Conservation (phyloP, 352 stramenopile species). For the Phytophthora hibernalis region DNA sequence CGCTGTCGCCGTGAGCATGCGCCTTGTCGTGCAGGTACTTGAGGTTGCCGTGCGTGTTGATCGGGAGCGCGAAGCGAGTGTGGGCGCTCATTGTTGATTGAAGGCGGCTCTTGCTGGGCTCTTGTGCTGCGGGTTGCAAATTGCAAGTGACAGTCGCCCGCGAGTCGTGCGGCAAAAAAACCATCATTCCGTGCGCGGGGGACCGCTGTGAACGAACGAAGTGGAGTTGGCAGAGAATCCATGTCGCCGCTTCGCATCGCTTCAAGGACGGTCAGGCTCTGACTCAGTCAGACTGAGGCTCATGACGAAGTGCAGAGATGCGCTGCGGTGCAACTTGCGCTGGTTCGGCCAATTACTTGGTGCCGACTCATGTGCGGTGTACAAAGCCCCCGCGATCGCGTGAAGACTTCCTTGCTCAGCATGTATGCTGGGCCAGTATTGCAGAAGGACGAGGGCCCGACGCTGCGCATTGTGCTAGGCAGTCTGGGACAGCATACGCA, state of each 20-base stretch:
- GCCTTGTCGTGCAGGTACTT: conserved; percentile 26
- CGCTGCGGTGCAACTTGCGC: neutral
- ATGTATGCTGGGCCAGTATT: too few species aligned
- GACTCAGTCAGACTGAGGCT: neutral
- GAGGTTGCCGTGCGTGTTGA: conserved; percentile 35
- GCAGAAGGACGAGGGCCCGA: neutral
- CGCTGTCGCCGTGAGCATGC: conserved; percentile 3
- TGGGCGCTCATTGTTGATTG: conserved; percentile 28
- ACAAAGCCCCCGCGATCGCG: neutral
- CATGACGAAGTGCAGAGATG: neutral
- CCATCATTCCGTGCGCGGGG: conserved; percentile 1
- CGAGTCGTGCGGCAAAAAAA: neutral
- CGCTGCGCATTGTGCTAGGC: neutral
- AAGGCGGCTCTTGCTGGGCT: neutral
- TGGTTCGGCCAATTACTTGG: neutral
- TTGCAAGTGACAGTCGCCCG: conserved; percentile 22
- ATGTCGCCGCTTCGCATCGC: neutral
- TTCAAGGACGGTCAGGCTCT: neutral
- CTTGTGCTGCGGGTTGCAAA: conserved; percentile 11
- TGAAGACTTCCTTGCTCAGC: neutral
- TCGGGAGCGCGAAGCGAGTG: conserved; percentile 23
- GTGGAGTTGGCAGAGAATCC: neutral
- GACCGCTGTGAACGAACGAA: neutral
- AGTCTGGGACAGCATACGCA: neutral
- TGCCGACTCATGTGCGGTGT: too few species aligned